These are phyloP conservation scores for Modicella reniformis DNA, from an alignment of 371 early-diverging fungal genomes.

Conservation along the genomic window DNA sequence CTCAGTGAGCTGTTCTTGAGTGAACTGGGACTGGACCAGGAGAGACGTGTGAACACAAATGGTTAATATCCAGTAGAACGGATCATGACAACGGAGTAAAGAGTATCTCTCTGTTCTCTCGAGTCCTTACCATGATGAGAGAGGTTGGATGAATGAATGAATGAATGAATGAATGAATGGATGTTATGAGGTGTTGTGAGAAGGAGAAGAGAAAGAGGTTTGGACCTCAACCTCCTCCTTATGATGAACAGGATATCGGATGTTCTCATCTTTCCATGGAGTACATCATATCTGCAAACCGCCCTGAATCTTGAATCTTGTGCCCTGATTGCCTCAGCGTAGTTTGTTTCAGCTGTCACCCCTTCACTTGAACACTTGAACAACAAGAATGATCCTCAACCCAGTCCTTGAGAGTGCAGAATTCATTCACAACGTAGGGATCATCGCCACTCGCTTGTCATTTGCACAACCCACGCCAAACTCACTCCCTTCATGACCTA, in stretches of 20 bases:
- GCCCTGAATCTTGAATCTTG: no score
- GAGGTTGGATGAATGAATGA: not conserved
- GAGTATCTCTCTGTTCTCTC: not conserved
- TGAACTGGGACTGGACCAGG: not conserved
- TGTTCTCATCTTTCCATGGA: no score
- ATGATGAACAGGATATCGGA: no score
- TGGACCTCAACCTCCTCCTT: no score
- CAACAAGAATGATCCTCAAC: constrained; percentile 41
- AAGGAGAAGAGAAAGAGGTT: not conserved
- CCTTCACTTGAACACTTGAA: not conserved
- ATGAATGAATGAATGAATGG: not conserved
- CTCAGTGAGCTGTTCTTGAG: constrained; percentile 18
- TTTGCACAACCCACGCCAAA: not conserved
- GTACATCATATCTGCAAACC: no score
- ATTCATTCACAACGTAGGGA: constrained; percentile 60
- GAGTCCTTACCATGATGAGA: constrained; percentile 15
- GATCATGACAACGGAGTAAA: no score
- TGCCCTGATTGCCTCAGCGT: not conserved
- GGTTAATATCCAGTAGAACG: not conserved
- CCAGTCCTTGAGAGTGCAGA: constrained; percentile 70
- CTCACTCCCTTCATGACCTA: constrained; percentile 6
- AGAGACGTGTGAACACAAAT: not conserved
- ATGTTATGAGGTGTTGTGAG: not conserved
- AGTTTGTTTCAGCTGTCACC: not conserved
- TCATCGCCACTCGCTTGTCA: not conserved